A percentile compares a stretch with the other conserved stretches of the same genome.
Evolutionary conservation across 768 basidiomycete species (phyloP).

Genomic region (Tulasnella calospora): DNA sequence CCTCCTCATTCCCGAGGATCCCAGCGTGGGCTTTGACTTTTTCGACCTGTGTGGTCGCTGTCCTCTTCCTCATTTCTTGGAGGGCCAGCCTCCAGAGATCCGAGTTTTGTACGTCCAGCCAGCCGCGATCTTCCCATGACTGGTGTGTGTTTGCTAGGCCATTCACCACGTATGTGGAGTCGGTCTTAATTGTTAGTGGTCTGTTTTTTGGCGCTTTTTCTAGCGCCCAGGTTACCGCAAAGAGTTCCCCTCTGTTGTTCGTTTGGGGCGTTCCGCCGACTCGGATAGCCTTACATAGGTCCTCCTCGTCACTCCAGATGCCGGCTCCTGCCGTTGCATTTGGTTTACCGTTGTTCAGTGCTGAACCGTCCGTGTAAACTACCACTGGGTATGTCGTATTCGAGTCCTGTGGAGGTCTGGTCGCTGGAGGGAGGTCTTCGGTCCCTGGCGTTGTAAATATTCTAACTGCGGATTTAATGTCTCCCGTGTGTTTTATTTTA

Average conservation of each 20-base stretch:
- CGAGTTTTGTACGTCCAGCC: not conserved
- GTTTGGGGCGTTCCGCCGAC: not conserved
- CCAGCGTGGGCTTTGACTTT: not conserved
- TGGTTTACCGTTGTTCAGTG: not conserved
- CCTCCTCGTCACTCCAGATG: not conserved
- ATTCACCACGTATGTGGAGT: not conserved
- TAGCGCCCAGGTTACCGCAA: not conserved
- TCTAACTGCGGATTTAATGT: not conserved
- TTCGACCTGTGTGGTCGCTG: not conserved
- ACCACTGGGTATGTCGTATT: too few relatives aligned
- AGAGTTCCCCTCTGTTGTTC: constrained; percentile 6
- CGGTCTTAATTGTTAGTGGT: not conserved
- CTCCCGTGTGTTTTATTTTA: too few relatives aligned
- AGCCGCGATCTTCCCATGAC: not conserved
- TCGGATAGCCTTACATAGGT: not conserved
- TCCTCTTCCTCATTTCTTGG: not conserved
- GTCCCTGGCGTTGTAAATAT: not conserved
- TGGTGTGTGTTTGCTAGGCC: not conserved
- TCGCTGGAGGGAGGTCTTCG: too few relatives aligned
- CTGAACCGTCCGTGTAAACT: not conserved
- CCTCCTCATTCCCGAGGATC: not conserved
- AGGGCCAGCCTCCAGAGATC: not conserved
- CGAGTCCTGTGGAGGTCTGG: too few relatives aligned
- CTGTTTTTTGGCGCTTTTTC: not conserved
- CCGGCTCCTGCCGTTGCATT: not conserved